Base-by-base conservation (phyloP, 2,329 filamentous ascomycete genomes). In the Talaromyces sp. region DNA sequence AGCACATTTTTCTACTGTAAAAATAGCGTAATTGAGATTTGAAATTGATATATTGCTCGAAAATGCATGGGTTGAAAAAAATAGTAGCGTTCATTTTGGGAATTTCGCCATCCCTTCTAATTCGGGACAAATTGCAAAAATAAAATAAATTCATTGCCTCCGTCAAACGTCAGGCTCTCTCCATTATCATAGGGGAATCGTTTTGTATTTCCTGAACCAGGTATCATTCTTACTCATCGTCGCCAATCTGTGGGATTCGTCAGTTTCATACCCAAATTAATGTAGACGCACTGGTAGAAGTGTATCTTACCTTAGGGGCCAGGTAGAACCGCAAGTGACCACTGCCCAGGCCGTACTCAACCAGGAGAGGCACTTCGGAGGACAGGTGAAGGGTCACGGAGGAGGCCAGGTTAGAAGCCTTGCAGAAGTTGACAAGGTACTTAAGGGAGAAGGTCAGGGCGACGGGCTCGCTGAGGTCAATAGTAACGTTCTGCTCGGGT, bases 401-500 rank as follows among this genome's bases (percentile, higher is more conserved):
- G 64, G 75, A 80, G 35, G 92, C 93, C 56, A 99, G 81, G 48
- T 86, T 87, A 59, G 91, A 89, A 30, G 95, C 95, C 81, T 99
- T 99, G 89, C 94, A 97, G 81, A 99, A 99, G 84, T 97, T 97
- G 82, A 96, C 90, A 3, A 99, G 87, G 79, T 99, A 99, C 81
- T 99, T 99, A 68, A 99, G 88, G 30, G 94, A 97, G 81, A 99
- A 99, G 45, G 93, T 97, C 59, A 99, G 84, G 32, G 90, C 83
- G 56, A 99, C 94, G 47, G 94, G 91, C 80, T 99, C 95, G 35
- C 86, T 88, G 57, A 99, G 86, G 70, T 91, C 86, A 74, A 99
- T 97, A 61, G 90, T 84, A 66, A 97, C 89, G 70, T 92, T 90
- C 70, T 88, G 81, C 9, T 89, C 85, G 43, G 90, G 87, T 80